A percentile compares a stretch with the other conserved stretches of the same genome.
These are phyloP conservation scores for Aspergillus flavus DNA, from an alignment of 2,329 filamentous ascomycete genomes.

Conservation along the genomic window DNA sequence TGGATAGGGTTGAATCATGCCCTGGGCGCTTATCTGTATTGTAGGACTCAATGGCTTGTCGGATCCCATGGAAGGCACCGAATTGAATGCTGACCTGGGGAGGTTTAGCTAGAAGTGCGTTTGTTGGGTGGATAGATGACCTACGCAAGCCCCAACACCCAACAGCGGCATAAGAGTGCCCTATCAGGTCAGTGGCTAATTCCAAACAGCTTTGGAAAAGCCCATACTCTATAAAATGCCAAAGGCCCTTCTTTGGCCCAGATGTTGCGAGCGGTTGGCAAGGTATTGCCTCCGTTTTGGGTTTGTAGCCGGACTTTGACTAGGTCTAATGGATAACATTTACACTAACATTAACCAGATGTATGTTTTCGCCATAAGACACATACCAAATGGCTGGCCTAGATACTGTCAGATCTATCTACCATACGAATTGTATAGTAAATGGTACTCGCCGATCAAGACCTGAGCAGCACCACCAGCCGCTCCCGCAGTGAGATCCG, in stretches of 20 bases:
- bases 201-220: no score
- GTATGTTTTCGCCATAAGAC: neutral
- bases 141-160: conserved; percentile 88
- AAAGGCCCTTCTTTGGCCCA: conserved; percentile 79
- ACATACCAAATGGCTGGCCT: conserved; percentile 58
- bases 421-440: neutral
- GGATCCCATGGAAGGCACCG: conserved; percentile 86
- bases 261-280: conserved; percentile 77
- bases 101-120: neutral
- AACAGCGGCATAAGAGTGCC: conserved; percentile 88
- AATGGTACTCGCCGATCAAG: conserved; percentile 68
- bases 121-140: neutral
- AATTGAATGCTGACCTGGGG: conserved; percentile 77
- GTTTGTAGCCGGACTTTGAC: conserved; percentile 96
- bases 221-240: conserved; percentile 75
- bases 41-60: conserved; percentile 74
- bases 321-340: conserved; percentile 63
- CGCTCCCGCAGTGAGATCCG: conserved; percentile 57
- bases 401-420: conserved; percentile 5
- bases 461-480: conserved; percentile 89
- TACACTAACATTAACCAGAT: neutral
- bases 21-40: conserved; percentile 49
- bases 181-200: conserved; percentile 42
- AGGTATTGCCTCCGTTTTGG: conserved; percentile 70
- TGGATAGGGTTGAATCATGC: conserved; percentile 57